Evolutionary conservation across 768 basidiomycete species (phyloP).

Genomic region (Suillus variegatus): DNA sequence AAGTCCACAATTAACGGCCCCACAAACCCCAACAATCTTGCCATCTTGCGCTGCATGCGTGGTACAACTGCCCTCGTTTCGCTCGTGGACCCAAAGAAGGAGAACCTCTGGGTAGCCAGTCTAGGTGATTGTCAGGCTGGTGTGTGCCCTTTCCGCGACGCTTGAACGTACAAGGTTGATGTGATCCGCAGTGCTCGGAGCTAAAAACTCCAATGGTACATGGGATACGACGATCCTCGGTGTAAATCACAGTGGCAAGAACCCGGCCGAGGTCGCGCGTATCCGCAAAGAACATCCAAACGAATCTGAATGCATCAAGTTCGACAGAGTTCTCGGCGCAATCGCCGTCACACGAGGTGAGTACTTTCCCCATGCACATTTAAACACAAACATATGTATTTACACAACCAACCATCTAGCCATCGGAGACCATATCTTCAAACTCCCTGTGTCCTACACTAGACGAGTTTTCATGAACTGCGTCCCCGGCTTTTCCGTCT

Average conservation of each 20-base stretch:
- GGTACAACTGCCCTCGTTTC: conserved; percentile 54
- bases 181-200: conserved; percentile 41
- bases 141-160: conserved; percentile 21
- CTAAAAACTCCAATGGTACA: conserved; percentile 29
- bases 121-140: conserved; percentile 59
- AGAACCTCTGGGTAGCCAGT: conserved; percentile 57
- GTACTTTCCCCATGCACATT: conserved; percentile 11
- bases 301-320: conserved; percentile 40
- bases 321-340: conserved; percentile 51
- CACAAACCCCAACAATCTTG: conserved; percentile 29
- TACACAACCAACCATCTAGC: conserved; percentile 33
- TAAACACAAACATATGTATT: background rate
- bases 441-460: conserved; percentile 50
- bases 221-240: conserved; percentile 46
- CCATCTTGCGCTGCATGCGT: conserved; percentile 48
- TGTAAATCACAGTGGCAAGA: conserved; percentile 50
- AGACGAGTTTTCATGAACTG: conserved; percentile 46
- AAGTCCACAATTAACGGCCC: conserved; percentile 41
- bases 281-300: conserved; percentile 51
- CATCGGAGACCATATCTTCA: conserved; percentile 56
- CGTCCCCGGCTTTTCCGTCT: conserved; percentile 37
- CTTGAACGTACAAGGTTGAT: background rate
- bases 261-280: conserved; percentile 41
- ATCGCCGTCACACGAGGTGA: conserved; percentile 59
- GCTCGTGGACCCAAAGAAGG: conserved; percentile 41